These are phyloP conservation scores for Crepidotus variabilis DNA, from an alignment of 768 basidiomycete genomes.

Conservation along the genomic window DNA sequence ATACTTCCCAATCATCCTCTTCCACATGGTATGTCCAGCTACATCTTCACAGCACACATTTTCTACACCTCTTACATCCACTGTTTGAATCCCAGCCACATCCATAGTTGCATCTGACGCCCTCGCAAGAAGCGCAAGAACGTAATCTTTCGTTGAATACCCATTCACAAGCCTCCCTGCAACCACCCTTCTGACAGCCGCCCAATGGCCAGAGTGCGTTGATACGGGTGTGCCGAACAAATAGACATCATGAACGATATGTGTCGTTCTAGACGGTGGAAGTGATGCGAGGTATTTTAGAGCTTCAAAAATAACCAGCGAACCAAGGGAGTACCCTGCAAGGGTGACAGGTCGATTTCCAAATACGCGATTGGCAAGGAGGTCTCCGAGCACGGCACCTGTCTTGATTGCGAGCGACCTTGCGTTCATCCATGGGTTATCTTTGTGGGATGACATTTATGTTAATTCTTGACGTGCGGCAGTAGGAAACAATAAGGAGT, in stretches of 20 bases:
- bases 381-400: slow-evolving; percentile 49
- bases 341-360: slow-evolving; percentile 53
- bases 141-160: slow-evolving; percentile 48
- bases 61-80: slow-evolving; percentile 49
- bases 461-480: background rate
- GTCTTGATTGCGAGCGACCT: slow-evolving; percentile 48
- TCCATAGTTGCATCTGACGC: slow-evolving; percentile 43
- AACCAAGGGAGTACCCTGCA: slow-evolving; percentile 54
- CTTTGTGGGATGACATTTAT: slow-evolving; percentile 20
- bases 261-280: slow-evolving; percentile 38
- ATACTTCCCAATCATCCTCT: slow-evolving; percentile 41
- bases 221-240: slow-evolving; percentile 49
- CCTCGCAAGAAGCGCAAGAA: slow-evolving; percentile 49
- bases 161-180: slow-evolving; percentile 53
- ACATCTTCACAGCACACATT: slow-evolving; percentile 35
- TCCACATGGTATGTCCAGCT: slow-evolving; percentile 20
- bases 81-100: slow-evolving; percentile 46
- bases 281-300: slow-evolving; percentile 43
- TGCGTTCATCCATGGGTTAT: slow-evolving; percentile 60
- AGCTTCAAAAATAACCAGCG: slow-evolving; percentile 54
- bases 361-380: slow-evolving; percentile 45
- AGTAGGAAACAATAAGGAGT: background rate
- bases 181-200: slow-evolving; percentile 43
- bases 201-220: slow-evolving; percentile 38
- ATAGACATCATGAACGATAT: slow-evolving; percentile 52